phyloP scores from a whole-genome alignment of 2,329 filamentous ascomycete genomes.

The Scortechinia acanthostroma region DNA sequence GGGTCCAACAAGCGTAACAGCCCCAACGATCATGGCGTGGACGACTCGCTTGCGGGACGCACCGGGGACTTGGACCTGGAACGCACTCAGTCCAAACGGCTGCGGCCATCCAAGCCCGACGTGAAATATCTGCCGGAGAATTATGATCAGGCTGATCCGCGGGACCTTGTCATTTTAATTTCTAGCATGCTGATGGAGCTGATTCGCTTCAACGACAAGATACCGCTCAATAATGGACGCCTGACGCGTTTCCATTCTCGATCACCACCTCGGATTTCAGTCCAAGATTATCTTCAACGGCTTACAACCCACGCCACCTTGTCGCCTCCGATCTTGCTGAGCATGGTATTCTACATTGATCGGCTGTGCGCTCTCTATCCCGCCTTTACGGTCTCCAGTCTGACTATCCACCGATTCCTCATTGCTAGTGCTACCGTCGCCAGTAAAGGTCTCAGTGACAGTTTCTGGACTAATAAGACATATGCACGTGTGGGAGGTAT shows the following conservation, averaged over 20 bases:
- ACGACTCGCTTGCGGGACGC: not conserved
- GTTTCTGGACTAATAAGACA: constrained; percentile 64
- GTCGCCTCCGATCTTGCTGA: constrained; percentile 57
- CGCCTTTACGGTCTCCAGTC: constrained; percentile 56
- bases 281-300: constrained; percentile 57
- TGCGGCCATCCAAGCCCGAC: not conserved
- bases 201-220: constrained; percentile 56
- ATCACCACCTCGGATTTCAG: constrained; percentile 57
- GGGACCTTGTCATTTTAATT: constrained; percentile 53
- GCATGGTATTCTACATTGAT: constrained; percentile 66
- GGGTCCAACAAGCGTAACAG: constrained; percentile 3
- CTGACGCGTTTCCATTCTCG: constrained; percentile 60
- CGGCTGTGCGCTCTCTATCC: constrained; percentile 58
- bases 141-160: constrained; percentile 52
- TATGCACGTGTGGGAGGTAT: constrained; percentile 61
- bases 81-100: not conserved
- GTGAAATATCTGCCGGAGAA: constrained; percentile 19
- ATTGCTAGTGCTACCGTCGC: constrained; percentile 61
- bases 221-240: constrained; percentile 51
- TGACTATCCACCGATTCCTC: constrained; percentile 62
- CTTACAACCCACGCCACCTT: constrained; percentile 60
- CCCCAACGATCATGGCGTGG: not conserved
- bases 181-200: constrained; percentile 64
- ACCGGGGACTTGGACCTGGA: not conserved
- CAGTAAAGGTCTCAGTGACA: constrained; percentile 59